These are phyloP conservation scores for Aspergillus terreus DNA, from an alignment of 2,329 filamentous ascomycete genomes.

Conservation along the genomic window DNA sequence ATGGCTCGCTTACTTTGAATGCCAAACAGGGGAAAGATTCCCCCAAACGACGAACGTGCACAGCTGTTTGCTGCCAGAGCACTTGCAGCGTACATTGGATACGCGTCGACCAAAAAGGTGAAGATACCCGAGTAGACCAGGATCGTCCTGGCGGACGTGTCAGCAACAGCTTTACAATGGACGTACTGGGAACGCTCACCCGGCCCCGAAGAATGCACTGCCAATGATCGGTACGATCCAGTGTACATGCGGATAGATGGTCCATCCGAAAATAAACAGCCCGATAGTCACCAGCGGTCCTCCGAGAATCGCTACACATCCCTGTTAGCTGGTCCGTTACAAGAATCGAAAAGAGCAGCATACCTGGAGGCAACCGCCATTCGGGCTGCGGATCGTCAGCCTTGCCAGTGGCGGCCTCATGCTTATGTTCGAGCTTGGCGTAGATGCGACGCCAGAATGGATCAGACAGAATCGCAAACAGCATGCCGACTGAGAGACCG, in stretches of 20 bases:
- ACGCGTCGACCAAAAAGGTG: slow-evolving; percentile 72
- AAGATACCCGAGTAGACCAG: slow-evolving; percentile 81
- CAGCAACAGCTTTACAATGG: background rate
- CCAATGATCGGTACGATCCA: slow-evolving; percentile 76
- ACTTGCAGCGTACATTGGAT: slow-evolving; percentile 46
- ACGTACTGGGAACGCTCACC: slow-evolving; percentile 48
- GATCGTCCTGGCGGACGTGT: slow-evolving; percentile 54
- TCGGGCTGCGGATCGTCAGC: slow-evolving; percentile 69
- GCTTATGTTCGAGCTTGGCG: slow-evolving; percentile 37
- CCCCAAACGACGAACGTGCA: slow-evolving; percentile 73
- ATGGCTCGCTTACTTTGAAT: slow-evolving; percentile 45
- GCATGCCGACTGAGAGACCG: slow-evolving; percentile 47
- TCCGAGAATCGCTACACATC: slow-evolving; percentile 58
- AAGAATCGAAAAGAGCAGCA: slow-evolving; percentile 21
- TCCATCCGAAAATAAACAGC: slow-evolving; percentile 88
- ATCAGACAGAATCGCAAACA: slow-evolving; percentile 43
- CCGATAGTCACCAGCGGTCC: slow-evolving; percentile 73
- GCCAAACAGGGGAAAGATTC: slow-evolving; percentile 72
- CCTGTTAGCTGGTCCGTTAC: background rate
- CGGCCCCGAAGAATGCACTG: slow-evolving; percentile 66
- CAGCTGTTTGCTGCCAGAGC: slow-evolving; percentile 83
- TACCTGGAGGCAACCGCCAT: slow-evolving; percentile 70
- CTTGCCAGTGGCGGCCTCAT: slow-evolving; percentile 30
- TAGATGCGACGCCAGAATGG: slow-evolving; percentile 47
- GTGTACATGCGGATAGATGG: slow-evolving; percentile 67